Evolutionary conservation across 495 filamentous ascomycete species (phyloP), one percentile per base, ranked within the genome.

Genomic region (Trichoderma virens): DNA sequence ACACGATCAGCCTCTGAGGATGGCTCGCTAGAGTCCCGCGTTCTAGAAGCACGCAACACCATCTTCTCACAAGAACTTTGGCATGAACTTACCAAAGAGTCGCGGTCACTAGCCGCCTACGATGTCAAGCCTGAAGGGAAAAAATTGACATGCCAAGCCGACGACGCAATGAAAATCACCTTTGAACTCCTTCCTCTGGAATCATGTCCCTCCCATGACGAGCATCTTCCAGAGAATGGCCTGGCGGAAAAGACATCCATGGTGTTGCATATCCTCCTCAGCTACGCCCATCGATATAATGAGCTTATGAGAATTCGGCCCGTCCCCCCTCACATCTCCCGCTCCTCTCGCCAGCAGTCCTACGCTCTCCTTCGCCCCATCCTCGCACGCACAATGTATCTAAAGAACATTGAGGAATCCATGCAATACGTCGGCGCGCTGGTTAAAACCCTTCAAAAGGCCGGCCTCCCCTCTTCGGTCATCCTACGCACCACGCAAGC

Each of bases 31-130:
- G 86, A 92, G 65, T 79, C 86, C 39, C 83, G 83, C 8, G 90
- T 98, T 54, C 81, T 88, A 20, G 87, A 91, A 67, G 91, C 92
- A 13, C 86, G 93, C 31, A 89, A 99, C 72, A 92, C 90, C 63
- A 79, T 96, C 1, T 97, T 90, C 70, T 89, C 93, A 62, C 88
- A 96, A 69, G 95, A 99, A 71, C 75, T 99, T n/a, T 96, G 92
- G 80, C 86, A 96, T 66, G 94, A 98, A 73, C 73, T 99, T 25
- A 85, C 87, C 59, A 83, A 89, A 13, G 95, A 99, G 75, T 87
- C 89, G 2, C 86, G 91, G 6, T 76, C 80, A 0, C 75, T 95
- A 41, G 80, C 85, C 11, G 82, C 82, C 47, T 84, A 86, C 27
- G 82, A 86, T 9, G 86, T 97, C 13, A 84, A 81, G 18, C 79